Conservation (phyloP, 2,329 filamentous ascomycete genomes). For the Zasmidium citrigriseum region DNA sequence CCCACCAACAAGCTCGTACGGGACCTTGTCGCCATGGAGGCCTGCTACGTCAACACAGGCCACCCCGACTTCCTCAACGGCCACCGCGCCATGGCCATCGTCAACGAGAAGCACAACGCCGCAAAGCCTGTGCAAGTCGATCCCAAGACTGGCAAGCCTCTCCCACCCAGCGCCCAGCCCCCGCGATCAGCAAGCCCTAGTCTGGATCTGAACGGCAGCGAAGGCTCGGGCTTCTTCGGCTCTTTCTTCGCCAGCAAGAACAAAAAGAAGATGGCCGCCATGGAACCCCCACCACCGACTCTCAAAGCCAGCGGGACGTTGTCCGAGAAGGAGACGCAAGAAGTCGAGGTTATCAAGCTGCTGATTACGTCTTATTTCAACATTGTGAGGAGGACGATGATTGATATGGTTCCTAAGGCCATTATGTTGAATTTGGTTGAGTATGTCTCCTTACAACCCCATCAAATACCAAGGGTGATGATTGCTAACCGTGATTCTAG, state of each 20-base stretch:
- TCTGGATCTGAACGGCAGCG: conserved; percentile 57
- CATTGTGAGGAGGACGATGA: conserved; percentile 97
- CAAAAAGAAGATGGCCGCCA: conserved; percentile 99
- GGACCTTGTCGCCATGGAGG: conserved; percentile 92
- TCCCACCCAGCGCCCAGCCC: conserved; percentile 64
- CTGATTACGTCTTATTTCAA: conserved; percentile 97
- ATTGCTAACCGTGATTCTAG: conserved; percentile 48
- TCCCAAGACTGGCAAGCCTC: conserved; percentile 95
- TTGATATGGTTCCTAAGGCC: conserved; percentile 99
- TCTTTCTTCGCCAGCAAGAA: conserved; percentile 99
- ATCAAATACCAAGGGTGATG: background rate
- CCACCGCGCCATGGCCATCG: conserved; percentile 95
- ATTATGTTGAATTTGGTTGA: conserved; percentile 97
- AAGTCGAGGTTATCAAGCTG: conserved; percentile 98
- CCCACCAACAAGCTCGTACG: conserved; percentile 95
- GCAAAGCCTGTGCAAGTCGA: conserved; percentile 90
- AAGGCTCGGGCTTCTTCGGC: conserved; percentile 79
- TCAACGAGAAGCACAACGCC: conserved; percentile 85
- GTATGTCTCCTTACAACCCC: conserved; percentile 57
- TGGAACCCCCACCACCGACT: conserved; percentile 90
- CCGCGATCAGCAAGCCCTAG: conserved; percentile 76
- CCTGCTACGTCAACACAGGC: conserved; percentile 97
- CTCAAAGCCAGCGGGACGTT: conserved; percentile 93
- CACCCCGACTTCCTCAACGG: conserved; percentile 98
- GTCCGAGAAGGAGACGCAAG: conserved; percentile 89